phyloP scores from a whole-genome alignment of 192 early-diverging fungal genomes.

The Spinellus fusiger region DNA sequence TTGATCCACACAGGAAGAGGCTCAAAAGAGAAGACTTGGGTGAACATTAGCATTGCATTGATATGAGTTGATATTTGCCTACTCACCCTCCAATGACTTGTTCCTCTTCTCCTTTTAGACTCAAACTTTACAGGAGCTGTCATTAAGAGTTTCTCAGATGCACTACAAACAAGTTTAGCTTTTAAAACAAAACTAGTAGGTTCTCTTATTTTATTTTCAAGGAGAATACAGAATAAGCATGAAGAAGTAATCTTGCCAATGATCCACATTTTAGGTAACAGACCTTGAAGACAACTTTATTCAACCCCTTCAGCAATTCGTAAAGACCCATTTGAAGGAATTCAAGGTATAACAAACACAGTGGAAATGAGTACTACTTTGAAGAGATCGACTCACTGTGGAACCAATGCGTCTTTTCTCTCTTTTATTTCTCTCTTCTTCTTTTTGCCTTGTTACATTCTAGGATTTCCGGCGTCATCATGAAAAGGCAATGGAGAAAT shows the following conservation, averaged over 20 bases:
- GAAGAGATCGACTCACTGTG: too few species aligned
- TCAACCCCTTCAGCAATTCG: constrained; percentile 55
- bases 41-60: too few species aligned
- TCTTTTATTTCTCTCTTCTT: too few species aligned
- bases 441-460: background rate
- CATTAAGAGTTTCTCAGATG: constrained; percentile 40
- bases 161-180: constrained; percentile 46
- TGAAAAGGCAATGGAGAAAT: constrained; percentile 47
- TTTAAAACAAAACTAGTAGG: constrained; percentile 46
- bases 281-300: constrained; percentile 57
- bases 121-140: constrained; percentile 42
- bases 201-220: background rate
- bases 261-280: constrained; percentile 33
- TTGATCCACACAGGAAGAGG: background rate
- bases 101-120: constrained; percentile 16
- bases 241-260: background rate
- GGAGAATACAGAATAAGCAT: background rate
- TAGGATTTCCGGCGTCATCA: constrained; percentile 40
- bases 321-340: constrained; percentile 62
- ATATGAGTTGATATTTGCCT: background rate
- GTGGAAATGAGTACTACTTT: background rate
- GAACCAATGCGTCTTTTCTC: too few species aligned
- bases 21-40: background rate
- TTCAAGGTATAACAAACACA: constrained; percentile 45
- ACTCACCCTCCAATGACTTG: background rate